Conservation (phyloP, 495 filamentous ascomycete genomes). For the Tetracladium setigerum region DNA sequence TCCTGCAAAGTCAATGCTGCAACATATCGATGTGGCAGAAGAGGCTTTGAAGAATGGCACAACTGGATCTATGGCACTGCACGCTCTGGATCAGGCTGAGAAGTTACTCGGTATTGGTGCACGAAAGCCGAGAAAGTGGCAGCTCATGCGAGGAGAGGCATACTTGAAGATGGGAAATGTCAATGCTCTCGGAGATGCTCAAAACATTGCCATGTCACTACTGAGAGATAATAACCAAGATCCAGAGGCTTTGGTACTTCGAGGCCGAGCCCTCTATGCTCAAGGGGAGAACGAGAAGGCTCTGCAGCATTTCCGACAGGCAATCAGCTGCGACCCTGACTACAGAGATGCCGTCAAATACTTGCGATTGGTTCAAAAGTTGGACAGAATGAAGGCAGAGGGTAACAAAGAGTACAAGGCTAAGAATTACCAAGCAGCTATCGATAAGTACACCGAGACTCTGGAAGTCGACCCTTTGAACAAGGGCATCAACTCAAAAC, state of each 20-base stretch:
- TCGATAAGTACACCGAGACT: constrained; percentile 77
- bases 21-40: constrained; percentile 74
- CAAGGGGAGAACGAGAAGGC: constrained; percentile 94
- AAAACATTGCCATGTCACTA: constrained; percentile 82
- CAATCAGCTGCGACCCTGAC: constrained; percentile 85
- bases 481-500: constrained; percentile 89
- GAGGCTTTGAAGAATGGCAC: constrained; percentile 64
- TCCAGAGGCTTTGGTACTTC: constrained; percentile 85
- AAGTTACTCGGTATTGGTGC: constrained; percentile 65
- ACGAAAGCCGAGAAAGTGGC: constrained; percentile 82
- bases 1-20: constrained; percentile 72
- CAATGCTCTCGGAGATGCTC: constrained; percentile 83
- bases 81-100: constrained; percentile 86
- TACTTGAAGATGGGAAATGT: constrained; percentile 85
- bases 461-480: constrained; percentile 83
- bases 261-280: constrained; percentile 80
- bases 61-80: constrained; percentile 80
- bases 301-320: constrained; percentile 85
- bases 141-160: constrained; percentile 86
- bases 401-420: constrained; percentile 87
- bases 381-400: constrained; percentile 90
- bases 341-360: constrained; percentile 77
- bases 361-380: constrained; percentile 75
- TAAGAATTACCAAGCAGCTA: constrained; percentile 66
- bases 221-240: constrained; percentile 82